Evolutionary conservation across 2,329 filamentous ascomycete genomes (phyloP).

Genomic region (Fusarium incarnatum): DNA sequence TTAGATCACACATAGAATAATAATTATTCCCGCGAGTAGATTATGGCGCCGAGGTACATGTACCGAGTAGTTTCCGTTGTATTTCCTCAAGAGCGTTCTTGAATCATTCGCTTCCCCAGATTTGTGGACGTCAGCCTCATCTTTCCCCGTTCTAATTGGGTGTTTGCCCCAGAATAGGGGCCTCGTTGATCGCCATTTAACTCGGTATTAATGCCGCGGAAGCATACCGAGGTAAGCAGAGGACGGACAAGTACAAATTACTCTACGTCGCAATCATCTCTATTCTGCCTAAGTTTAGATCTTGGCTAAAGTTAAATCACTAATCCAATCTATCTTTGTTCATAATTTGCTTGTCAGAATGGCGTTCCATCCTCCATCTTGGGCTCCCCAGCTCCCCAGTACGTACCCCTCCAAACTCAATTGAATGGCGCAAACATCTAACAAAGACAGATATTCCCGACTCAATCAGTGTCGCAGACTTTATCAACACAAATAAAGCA

Average conservation of each 20-base stretch:
- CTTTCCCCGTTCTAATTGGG: conserved; percentile 1
- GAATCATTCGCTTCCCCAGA: conserved; percentile 18
- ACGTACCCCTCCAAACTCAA: background rate
- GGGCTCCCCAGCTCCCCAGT: conserved; percentile 27
- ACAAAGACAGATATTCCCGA: conserved; percentile 22
- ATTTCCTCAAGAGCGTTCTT: background rate
- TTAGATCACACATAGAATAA: background rate
- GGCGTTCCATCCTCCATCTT: conserved; percentile 22
- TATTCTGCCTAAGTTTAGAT: background rate
- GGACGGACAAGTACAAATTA: background rate
- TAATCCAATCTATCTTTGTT: background rate
- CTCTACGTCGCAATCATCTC: background rate
- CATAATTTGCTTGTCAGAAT: background rate
- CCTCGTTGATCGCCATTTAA: background rate
- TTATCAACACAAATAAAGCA: conserved; percentile 71
- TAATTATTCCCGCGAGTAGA: background rate
- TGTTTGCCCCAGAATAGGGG: background rate
- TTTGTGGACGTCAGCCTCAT: background rate
- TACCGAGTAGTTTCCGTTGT: background rate
- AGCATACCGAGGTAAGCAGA: conserved; percentile 14
- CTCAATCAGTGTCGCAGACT: conserved; percentile 72
- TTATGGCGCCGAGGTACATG: background rate
- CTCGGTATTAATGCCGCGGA: conserved; percentile 19
- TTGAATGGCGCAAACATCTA: background rate
- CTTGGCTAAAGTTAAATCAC: rapidly evolving